A percentile compares a stretch with the other conserved stretches of the same genome.
Evolutionary conservation across 176 grass and related monocot species (phyloP).

Genomic region (Avena sativa): DNA sequence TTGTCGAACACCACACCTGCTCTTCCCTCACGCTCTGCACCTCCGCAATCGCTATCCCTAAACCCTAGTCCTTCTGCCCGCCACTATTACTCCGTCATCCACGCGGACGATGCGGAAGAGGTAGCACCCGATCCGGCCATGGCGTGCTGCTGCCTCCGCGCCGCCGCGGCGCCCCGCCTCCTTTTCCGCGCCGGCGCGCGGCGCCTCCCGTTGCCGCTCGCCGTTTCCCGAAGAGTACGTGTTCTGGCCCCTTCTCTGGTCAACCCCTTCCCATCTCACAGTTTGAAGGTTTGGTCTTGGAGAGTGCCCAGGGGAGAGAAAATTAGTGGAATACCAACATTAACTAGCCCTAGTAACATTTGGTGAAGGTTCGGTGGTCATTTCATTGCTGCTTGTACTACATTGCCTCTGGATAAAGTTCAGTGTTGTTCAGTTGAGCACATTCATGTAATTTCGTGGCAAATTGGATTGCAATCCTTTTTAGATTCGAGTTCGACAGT

Average conservation of each 20-base stretch:
- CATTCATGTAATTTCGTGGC: not conserved
- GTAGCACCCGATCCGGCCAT: constrained; percentile 42
- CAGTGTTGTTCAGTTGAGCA: not conserved
- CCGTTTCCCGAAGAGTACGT: constrained; percentile 44
- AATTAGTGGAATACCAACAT: not conserved
- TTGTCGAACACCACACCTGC: constrained; percentile 38
- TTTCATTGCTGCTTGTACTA: not conserved
- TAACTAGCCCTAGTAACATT: constrained; percentile 24
- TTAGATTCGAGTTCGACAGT: not conserved
- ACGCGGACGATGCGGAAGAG: constrained; percentile 27
- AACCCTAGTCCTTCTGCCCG: constrained; percentile 37
- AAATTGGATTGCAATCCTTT: not conserved
- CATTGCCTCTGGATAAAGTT: constrained; percentile 34
- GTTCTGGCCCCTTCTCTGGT: not conserved
- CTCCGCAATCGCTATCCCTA: constrained; percentile 12
- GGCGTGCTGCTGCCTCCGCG: constrained; percentile 59
- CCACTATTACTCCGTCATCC: not conserved
- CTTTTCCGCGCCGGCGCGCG: constrained; percentile 36
- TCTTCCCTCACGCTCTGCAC: not conserved
- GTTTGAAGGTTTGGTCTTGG: not conserved
- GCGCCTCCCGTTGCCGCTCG: constrained; percentile 35
- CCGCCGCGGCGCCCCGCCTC: constrained; percentile 43
- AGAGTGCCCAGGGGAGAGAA: not conserved
- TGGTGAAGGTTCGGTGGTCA: not conserved
- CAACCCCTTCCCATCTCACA: not conserved